phyloP scores from a whole-genome alignment of 345 rosid genomes.

The Luvunga scandens region DNA sequence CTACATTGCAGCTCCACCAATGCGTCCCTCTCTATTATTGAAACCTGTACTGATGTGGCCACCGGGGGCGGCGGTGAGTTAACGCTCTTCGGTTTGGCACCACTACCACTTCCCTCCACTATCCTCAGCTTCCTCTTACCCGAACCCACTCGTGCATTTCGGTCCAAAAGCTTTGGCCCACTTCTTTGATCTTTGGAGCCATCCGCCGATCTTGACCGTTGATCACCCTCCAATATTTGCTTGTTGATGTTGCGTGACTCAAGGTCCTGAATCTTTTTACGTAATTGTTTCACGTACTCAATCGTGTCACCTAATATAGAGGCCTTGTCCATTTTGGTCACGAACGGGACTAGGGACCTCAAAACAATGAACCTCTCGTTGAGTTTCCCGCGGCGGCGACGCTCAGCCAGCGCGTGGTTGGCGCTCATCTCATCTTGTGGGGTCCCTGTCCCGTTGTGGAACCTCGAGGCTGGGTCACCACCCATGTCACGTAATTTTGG shows the following conservation, averaged over 20 bases:
- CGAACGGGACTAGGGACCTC: slow-evolving; percentile 88
- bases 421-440: slow-evolving; percentile 74
- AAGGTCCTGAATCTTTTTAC: slow-evolving; percentile 75
- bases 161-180: slow-evolving; percentile 28
- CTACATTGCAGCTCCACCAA: slow-evolving; percentile 78
- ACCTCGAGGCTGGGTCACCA: slow-evolving; percentile 20
- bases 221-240: slow-evolving; percentile 46
- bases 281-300: slow-evolving; percentile 85
- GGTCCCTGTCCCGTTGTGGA: slow-evolving; percentile 43
- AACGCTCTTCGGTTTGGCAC: slow-evolving; percentile 43
- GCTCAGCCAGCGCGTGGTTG: slow-evolving; percentile 88
- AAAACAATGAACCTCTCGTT: slow-evolving; percentile 80
- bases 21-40: slow-evolving; percentile 86
- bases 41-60: slow-evolving; percentile 66
- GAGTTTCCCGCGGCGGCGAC: slow-evolving; percentile 92
- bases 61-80: slow-evolving; percentile 17
- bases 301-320: slow-evolving; percentile 95
- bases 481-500: slow-evolving; percentile 47
- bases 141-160: slow-evolving; percentile 24
- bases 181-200: slow-evolving; percentile 40
- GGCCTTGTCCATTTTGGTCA: slow-evolving; percentile 97
- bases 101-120: slow-evolving; percentile 36
- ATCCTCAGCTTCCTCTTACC: slow-evolving; percentile 62
- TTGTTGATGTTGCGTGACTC: slow-evolving; percentile 49
- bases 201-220: slow-evolving; percentile 30